A percentile compares a stretch with the other conserved stretches of the same genome.
Evolutionary conservation across 495 filamentous ascomycete genomes (phyloP).

Genomic region (Viridothelium virens): DNA sequence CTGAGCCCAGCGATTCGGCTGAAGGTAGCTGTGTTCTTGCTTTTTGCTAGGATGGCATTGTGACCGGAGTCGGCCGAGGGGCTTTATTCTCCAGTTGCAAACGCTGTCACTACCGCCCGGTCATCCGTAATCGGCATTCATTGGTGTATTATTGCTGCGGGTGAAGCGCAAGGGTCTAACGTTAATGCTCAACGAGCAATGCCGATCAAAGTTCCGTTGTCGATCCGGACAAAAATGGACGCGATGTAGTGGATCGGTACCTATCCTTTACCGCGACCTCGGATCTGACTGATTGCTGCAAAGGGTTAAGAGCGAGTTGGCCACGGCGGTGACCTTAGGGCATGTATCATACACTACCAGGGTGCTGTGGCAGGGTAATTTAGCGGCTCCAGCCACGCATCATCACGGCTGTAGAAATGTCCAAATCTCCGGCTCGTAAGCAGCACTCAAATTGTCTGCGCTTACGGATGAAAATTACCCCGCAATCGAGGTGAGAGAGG

Average conservation of each 20-base stretch:
- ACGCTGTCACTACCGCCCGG: not conserved
- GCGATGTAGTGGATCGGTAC: not conserved
- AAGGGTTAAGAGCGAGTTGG: not conserved
- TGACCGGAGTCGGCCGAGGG: not conserved
- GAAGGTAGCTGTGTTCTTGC: not conserved
- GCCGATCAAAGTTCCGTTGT: too few species aligned
- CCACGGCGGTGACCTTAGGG: not conserved
- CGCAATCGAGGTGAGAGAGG: not conserved
- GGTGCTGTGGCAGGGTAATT: constrained; percentile 5
- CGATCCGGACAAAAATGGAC: too few species aligned
- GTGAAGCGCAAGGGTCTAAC: too few species aligned
- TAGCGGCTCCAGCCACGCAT: constrained; percentile 4
- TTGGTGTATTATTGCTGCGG: too few species aligned
- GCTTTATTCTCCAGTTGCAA: not conserved
- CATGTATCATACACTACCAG: not conserved
- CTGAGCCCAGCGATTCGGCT: not conserved
- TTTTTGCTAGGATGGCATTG: too few species aligned
- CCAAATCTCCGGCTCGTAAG: constrained; percentile 3
- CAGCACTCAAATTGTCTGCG: not conserved
- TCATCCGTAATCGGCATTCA: not conserved
- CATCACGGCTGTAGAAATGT: not conserved
- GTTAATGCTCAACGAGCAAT: too few species aligned
- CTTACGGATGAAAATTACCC: not conserved
- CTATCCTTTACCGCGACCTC: not conserved
- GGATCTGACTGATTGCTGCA: not conserved